Base-by-base conservation (phyloP, 2,329 filamentous ascomycete species). In the Monilinia aucupariae region DNA sequence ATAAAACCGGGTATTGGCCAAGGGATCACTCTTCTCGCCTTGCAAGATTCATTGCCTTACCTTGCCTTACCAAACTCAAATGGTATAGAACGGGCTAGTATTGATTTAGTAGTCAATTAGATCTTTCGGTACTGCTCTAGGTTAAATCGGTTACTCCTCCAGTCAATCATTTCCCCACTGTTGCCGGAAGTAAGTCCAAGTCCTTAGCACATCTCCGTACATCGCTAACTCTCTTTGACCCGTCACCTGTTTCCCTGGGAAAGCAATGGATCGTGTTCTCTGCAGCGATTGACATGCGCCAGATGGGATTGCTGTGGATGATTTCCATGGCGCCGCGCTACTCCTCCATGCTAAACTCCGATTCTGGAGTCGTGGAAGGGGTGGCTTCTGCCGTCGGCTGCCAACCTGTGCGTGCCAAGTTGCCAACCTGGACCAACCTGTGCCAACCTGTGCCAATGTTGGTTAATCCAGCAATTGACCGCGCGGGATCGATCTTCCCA, bases 221-320 rank as follows among this genome's bases (percentile, higher is more conserved):
- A n/a, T n/a, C n/a, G 34, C 22, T 47, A 25, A 41, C 45, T 56
- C 41, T 25, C 15, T 56, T 43, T 56, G n/a, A 22, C 22, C 20
- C 27, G 54, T 56, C 54, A 56, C 54, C 47, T 56, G 54, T 56
- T 27, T n/a, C 41, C 41, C 54, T 56, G 41, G 54, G n/a, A 37
- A 47, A 30, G n/a, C 27, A 30, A 45, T 47, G 13, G 54, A 34
- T 56, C 54, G 54, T 52, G n/a, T 52, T 37, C 50, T 52, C 3
- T 32, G 54, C 43, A 48, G 41, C 17, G 45, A 27, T 34, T 20
- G 34, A 41, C 41, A 56, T 27, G 20, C 15, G 27, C 22, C 30
- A 32, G 27, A 30, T 30, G 27, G n/a, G n/a, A n/a, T n/a, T n/a
- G n/a, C n/a, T n/a, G n/a, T n/a, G n/a, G n/a, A n/a, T n/a, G n/a